Conservation (phyloP, 2,329 filamentous ascomycete genomes). For the Fusarium torreyae region DNA sequence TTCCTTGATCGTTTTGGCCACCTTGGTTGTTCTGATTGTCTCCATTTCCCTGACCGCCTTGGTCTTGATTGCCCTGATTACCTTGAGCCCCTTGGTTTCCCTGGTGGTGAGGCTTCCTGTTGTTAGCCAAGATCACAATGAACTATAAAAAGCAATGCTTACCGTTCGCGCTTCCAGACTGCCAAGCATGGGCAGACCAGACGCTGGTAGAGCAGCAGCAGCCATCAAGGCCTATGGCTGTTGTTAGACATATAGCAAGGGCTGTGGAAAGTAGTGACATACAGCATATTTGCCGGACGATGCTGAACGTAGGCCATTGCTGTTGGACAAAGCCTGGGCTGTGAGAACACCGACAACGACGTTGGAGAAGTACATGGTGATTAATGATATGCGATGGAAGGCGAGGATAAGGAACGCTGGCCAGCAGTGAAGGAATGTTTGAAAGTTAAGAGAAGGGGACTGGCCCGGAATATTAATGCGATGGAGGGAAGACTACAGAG, state of each 20-base stretch:
- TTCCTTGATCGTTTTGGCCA: constrained; percentile 1
- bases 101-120: not conserved
- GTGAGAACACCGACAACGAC: constrained; percentile 26
- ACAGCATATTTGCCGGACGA: constrained; percentile 21
- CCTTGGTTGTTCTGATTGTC: not conserved
- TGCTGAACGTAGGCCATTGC: not conserved
- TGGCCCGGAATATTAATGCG: not conserved
- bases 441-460: not conserved
- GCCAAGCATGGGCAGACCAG: constrained; percentile 21
- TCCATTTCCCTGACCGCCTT: not conserved
- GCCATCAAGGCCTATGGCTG: constrained; percentile 17
- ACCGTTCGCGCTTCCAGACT: constrained; percentile 18
- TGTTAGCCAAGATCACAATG: fast-evolving
- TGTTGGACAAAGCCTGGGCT: constrained; percentile 23
- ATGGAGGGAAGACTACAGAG: not conserved
- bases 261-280: not conserved
- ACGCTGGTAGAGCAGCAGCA: constrained; percentile 22
- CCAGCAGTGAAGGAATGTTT: constrained; percentile 7
- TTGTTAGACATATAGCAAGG: not conserved
- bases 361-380: constrained; percentile 30
- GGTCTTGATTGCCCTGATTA: not conserved
- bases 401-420: constrained; percentile 1
- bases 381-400: not conserved
- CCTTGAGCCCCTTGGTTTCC: constrained; percentile 1
- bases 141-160: fast-evolving